Conservation (phyloP, 305 asterid species). For the Fraxinus floribunda region DNA sequence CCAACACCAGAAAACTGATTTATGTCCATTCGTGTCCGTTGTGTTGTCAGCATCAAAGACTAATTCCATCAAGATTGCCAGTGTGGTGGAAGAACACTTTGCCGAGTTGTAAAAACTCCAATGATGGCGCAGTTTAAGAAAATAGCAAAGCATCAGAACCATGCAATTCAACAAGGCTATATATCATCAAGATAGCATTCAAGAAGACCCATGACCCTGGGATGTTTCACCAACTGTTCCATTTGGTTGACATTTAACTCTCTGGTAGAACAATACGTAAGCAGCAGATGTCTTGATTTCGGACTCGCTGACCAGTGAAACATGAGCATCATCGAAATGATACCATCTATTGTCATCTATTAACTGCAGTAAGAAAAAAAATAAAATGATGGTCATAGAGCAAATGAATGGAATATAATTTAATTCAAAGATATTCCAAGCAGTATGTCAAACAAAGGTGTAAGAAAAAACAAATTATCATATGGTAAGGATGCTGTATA, state of each 20-base stretch:
- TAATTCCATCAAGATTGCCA: not conserved
- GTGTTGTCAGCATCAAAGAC: not conserved
- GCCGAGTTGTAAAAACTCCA: conserved; percentile 10
- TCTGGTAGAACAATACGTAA: conserved; percentile 82
- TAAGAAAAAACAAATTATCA: not conserved
- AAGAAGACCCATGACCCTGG: conserved; percentile 27
- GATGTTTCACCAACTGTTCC: conserved; percentile 54
- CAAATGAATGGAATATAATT: not conserved
- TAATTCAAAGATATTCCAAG: not conserved
- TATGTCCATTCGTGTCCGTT: not conserved
- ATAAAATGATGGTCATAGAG: not conserved
- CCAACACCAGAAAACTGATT: not conserved
- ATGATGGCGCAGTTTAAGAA: not conserved
- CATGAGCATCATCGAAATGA: conserved; percentile 92
- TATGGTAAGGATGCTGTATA: not conserved
- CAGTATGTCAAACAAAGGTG: not conserved
- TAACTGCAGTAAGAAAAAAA: conserved; percentile 52
- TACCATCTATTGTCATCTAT: conserved; percentile 79
- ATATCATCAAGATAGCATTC: conserved; percentile 19
- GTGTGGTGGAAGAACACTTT: not conserved
- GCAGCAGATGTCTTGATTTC: conserved; percentile 93
- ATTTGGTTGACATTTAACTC: conserved; percentile 47
- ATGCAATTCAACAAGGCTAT: not conserved
- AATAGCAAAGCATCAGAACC: conserved; percentile 7
- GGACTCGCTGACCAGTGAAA: conserved; percentile 69